Evolutionary conservation across 2,329 filamentous ascomycete genomes (phyloP).

Genomic region (Byssochlamys sp.): DNA sequence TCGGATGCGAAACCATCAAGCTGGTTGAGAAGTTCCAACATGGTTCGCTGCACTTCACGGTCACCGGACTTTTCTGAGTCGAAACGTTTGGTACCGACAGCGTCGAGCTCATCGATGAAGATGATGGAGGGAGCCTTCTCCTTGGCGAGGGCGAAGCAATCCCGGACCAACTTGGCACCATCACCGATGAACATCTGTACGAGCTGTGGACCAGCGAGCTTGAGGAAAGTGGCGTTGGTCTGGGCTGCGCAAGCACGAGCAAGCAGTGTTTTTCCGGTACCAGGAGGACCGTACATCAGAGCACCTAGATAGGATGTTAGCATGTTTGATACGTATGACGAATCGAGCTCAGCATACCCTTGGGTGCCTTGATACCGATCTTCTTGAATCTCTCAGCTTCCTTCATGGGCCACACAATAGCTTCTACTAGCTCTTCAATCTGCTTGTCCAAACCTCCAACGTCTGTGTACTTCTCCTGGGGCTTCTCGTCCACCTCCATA

Average conservation of each 20-base stretch:
- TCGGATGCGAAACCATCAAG: constrained; percentile 95
- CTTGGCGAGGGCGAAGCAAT: constrained; percentile 94
- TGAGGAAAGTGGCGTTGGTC: constrained; percentile 96
- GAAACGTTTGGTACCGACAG: constrained; percentile 97
- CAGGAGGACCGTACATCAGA: constrained; percentile 76
- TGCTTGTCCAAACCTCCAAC: constrained; percentile 97
- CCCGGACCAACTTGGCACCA: constrained; percentile 90
- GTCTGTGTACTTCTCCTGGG: constrained; percentile 96
- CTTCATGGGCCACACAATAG: constrained; percentile 99
- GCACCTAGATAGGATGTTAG: constrained; percentile 53
- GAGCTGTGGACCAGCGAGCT: constrained; percentile 91
- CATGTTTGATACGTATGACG: not conserved
- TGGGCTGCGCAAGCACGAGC: constrained; percentile 94
- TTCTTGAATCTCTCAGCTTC: constrained; percentile 98
- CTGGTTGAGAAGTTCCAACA: constrained; percentile 97
- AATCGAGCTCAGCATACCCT: constrained; percentile 53
- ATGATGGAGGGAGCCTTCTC: constrained; percentile 98
- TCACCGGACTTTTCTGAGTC: constrained; percentile 97
- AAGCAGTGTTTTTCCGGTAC: constrained; percentile 48
- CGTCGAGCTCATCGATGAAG: constrained; percentile 97
- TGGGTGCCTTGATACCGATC: constrained; percentile 98
- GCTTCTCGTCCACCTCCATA: constrained; percentile 99
- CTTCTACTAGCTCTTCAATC: constrained; percentile 96
- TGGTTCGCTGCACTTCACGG: constrained; percentile 93
- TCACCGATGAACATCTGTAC: constrained; percentile 99